Percentiles rank a stretch among this genome's conserved stretches.
These are phyloP conservation scores for Eucalyptus pumila DNA, from an alignment of 345 rosid species.

Conservation along the genomic window DNA sequence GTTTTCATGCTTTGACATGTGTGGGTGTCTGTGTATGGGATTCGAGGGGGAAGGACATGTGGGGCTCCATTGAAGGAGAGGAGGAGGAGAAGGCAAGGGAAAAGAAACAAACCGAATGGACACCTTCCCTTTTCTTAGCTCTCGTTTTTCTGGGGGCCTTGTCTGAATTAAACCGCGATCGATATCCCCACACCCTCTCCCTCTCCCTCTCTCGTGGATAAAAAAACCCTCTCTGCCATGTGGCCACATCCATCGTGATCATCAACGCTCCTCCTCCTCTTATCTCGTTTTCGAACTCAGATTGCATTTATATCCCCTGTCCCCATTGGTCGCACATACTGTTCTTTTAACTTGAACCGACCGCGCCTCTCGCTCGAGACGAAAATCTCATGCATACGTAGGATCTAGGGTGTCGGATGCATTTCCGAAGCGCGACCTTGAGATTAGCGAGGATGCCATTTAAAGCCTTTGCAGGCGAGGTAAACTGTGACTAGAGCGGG, in stretches of 20 bases:
- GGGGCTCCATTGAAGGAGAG: constrained; percentile 9
- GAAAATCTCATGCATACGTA: not conserved
- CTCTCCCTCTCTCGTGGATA: not conserved
- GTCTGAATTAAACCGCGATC: not conserved
- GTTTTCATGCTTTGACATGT: not conserved
- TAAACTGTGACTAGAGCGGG: not conserved
- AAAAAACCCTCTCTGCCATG: not conserved
- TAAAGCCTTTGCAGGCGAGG: not conserved
- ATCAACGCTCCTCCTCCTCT: not conserved
- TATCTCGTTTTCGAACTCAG: not conserved
- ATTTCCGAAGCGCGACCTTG: not conserved
- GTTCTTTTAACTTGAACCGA: not conserved
- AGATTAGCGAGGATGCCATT: not conserved
- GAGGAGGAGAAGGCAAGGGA: not conserved
- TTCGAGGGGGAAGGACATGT: constrained; percentile 5
- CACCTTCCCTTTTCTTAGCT: not conserved
- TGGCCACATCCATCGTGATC: not conserved
- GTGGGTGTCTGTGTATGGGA: constrained; percentile 11
- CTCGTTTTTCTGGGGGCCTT: not conserved
- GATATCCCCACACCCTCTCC: not conserved
- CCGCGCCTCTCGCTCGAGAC: not conserved
- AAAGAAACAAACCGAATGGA: not conserved
- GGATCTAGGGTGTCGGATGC: not conserved
- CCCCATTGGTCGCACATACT: not conserved
- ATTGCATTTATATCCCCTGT: not conserved